Base-by-base conservation (phyloP, 164 flowering plant species). In the Houttuynia cordata region DNA sequence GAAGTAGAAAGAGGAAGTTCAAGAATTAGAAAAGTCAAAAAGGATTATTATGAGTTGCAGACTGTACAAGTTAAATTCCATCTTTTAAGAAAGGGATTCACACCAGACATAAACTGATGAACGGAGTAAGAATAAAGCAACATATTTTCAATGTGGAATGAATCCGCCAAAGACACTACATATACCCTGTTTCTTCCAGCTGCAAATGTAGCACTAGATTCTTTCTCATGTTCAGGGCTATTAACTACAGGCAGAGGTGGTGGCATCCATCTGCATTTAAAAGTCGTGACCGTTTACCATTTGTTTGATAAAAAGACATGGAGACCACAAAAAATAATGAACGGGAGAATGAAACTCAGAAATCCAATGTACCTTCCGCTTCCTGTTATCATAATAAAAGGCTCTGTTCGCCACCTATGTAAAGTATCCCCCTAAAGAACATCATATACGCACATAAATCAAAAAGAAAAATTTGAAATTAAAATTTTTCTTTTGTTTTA, bases 171-270 rank as follows among this genome's bases (percentile, higher is more conserved):
- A 54, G 15, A 24, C 0, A 45, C 30, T n/a, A 24, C 57, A 47
- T n/a, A n/a, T 86, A 91, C 99, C 83, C 87, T 85, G 85, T 87
- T 88, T 83, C 87, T 87, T 73, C 99, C 99, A 15, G 92, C 99
- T 67, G 97, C 97, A 82, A 71, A 87, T 60, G 99, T 94, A 30
- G 77, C 68, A 57, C 83, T 80, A 61, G 85, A 70, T 42, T 91
- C 97, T 68, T 90, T 93, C 71, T 84, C 97, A 73, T 69, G 85
- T 65, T 94, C 99, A 41, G 86, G 90, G 65, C 86, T 83, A 74
- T 73, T 86, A 21, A 73, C 41, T 24, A 72, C 66, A 20, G 96
- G 99, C 60, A 88, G 75, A 51, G 87, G 61, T n/a, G 99, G 99
- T 13, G 97, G 97, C 1, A 91, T 73, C 99, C 99, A 94, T 76